Percentiles rank a stretch among this genome's conserved stretches.
These are phyloP conservation scores for Metschnikowia sp. DNA, from an alignment of 805 yeast genomes.

Conservation along the genomic window DNA sequence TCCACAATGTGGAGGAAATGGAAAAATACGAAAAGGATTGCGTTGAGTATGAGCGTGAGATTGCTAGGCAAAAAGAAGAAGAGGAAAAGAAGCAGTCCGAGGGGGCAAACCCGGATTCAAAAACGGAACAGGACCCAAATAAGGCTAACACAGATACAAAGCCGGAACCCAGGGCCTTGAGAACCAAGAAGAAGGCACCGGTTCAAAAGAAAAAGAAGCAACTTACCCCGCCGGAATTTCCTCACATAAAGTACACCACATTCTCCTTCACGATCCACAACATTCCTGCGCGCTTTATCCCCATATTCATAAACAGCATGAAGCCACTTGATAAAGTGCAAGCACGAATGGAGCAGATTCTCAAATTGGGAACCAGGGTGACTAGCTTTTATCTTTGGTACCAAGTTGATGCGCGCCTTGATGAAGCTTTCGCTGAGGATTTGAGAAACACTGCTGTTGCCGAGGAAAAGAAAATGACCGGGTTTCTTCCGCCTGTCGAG, in stretches of 20 bases:
- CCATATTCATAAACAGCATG: conserved; percentile 65
- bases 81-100: conserved; percentile 21
- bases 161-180: conserved; percentile 8
- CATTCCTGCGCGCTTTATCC: conserved; percentile 64
- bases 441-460: conserved; percentile 54
- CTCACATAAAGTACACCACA: conserved; percentile 52
- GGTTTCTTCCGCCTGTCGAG: conserved; percentile 23
- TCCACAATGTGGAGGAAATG: conserved; percentile 50
- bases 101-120: conserved; percentile 17
- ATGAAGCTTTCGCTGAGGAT: conserved; percentile 62
- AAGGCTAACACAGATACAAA: conserved; percentile 5
- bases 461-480: conserved; percentile 48
- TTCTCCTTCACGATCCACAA: conserved; percentile 61
- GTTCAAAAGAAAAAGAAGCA: conserved; percentile 15
- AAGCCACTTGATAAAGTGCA: conserved; percentile 54
- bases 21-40: conserved; percentile 41
- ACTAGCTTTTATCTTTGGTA: conserved; percentile 75
- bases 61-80: conserved; percentile 26
- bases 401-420: conserved; percentile 72
- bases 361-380: conserved; percentile 58
- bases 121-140: conserved; percentile 13
- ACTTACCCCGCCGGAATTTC: conserved; percentile 34
- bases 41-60: conserved; percentile 26
- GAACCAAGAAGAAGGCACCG: conserved; percentile 15
- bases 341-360: conserved; percentile 55